Conservation (phyloP, 306 rosid genomes). For the Lathyrus tuberosus region DNA sequence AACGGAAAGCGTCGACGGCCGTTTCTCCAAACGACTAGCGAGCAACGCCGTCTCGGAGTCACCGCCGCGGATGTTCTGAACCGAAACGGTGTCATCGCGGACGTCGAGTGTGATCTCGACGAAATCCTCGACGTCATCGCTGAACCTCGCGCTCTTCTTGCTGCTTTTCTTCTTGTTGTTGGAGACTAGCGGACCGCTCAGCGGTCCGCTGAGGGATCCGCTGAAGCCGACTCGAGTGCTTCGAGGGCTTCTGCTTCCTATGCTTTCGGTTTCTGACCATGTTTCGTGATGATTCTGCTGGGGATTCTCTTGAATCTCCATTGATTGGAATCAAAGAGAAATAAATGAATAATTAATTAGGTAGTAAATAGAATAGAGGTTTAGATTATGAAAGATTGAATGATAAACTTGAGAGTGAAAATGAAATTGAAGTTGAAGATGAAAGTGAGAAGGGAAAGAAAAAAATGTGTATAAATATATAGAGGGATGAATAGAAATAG, state of each 20-base stretch:
- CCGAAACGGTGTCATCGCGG: slow-evolving; percentile 63
- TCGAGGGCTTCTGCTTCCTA: slow-evolving; percentile 49
- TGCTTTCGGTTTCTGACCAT: slow-evolving; percentile 65
- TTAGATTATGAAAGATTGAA: neutral
- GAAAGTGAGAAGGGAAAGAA: neutral
- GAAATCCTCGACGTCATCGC: slow-evolving; percentile 55
- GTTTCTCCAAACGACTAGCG: slow-evolving; percentile 61
- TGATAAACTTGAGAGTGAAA: neutral
- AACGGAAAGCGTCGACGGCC: slow-evolving; percentile 54
- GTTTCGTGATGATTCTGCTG: slow-evolving; percentile 31
- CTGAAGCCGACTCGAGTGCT: slow-evolving; percentile 59
- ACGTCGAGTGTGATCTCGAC: slow-evolving; percentile 87
- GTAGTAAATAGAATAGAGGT: too few species aligned
- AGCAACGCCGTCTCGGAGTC: slow-evolving; percentile 68
- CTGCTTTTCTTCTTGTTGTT: slow-evolving; percentile 47
- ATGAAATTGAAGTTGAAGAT: neutral
- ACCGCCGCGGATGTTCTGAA: slow-evolving; percentile 71
- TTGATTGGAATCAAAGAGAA: neutral
- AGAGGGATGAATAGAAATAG: neutral
- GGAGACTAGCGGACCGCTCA: slow-evolving; percentile 61
- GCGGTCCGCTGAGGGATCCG: slow-evolving; percentile 71
- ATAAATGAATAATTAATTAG: too few species aligned
- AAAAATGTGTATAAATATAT: neutral
- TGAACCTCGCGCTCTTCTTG: slow-evolving; percentile 60
- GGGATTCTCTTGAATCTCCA: slow-evolving; percentile 72